phyloP scores from a whole-genome alignment of 495 filamentous ascomycete genomes.

The Neurospora sp. region DNA sequence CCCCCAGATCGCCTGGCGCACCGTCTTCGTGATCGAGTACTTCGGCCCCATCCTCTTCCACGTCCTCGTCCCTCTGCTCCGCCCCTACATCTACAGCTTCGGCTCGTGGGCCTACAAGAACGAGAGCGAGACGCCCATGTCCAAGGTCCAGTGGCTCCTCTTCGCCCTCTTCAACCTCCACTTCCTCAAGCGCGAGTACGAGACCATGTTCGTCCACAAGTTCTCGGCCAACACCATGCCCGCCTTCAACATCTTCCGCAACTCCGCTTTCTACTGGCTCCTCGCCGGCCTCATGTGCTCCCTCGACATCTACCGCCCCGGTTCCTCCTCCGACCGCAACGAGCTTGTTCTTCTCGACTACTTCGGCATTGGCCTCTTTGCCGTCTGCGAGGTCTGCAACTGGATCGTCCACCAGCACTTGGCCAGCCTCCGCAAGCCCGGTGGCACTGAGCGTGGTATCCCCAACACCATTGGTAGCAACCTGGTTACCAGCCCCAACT shows the following conservation, averaged over 20 bases:
- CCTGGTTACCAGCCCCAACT: constrained; percentile 91
- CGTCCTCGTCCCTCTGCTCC: constrained; percentile 57
- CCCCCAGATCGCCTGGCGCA: constrained; percentile 84
- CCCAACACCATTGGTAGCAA: constrained; percentile 78
- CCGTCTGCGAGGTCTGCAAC: constrained; percentile 70
- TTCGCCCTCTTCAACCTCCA: constrained; percentile 64
- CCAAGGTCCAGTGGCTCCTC: constrained; percentile 58
- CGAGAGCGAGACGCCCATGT: constrained; percentile 34
- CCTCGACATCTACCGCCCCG: constrained; percentile 74
- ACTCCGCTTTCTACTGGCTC: constrained; percentile 84
- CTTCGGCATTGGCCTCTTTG: constrained; percentile 56
- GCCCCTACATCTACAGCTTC: constrained; percentile 62
- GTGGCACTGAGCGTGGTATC: constrained; percentile 78
- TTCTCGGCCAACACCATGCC: constrained; percentile 95
- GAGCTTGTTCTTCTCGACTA: constrained; percentile 42
- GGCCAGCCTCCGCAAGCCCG: constrained; percentile 62
- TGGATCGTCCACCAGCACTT: constrained; percentile 68
- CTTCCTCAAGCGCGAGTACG: constrained; percentile 91
- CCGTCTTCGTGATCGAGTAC: constrained; percentile 93
- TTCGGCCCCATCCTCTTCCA: constrained; percentile 85
- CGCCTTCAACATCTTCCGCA: constrained; percentile 76
- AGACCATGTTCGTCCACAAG: constrained; percentile 89
- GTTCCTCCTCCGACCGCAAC: constrained; percentile 42
- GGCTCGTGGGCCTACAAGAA: constrained; percentile 37
- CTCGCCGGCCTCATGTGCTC: constrained; percentile 74